Base-by-base conservation (phyloP, 2,329 filamentous ascomycete genomes). In the Hysterium pulicare region DNA sequence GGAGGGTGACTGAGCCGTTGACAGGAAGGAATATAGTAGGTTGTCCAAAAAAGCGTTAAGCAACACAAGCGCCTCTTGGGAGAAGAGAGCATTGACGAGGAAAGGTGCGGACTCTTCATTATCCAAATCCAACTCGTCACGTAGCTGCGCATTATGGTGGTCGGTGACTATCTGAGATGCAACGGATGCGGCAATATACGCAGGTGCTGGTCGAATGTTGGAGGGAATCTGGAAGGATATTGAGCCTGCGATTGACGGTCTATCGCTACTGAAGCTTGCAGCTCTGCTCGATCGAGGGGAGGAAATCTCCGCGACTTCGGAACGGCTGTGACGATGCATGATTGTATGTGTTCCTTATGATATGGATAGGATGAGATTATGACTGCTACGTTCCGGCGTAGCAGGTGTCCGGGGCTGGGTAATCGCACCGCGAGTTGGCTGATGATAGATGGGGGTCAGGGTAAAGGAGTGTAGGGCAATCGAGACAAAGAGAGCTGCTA, bases 11-110 rank as follows among this genome's bases (percentile, higher is more conserved):
- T 84, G 83, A 15, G 91, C 84, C 10, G 81, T 74, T 20, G 83
- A 81, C n/a, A 98, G 79, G 49, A 97, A 86, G 59, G 88, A 91
- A 73, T 90, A 95, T 5, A 98, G 78, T 4, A 97, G 75, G 61
- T 96, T 88, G 65, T 98, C 93, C 48, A 98, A 79, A 61, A 98
- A 98, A 57, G 79, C 83, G 70, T 98, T 98, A 60, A 96, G 79
- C 8, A 95, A 78, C 32, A 77, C 76, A 28, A 97, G 73, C 1
- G 93, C 87, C 21, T 79, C 77, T 2, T 78, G 74, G 1, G 89
- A 84, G 44, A 95, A 86, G 37, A 85, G 64, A 15, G 86, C 86
- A 15, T 84, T 81, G 53, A 87, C 84, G 44, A 77, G 76, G 4
- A 79, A 78, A 1, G 58, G 55, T 28, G 46, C 38, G 17, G 80